Evolutionary conservation across 441 rosid species (phyloP).

Genomic region (Kokia cookei): DNA sequence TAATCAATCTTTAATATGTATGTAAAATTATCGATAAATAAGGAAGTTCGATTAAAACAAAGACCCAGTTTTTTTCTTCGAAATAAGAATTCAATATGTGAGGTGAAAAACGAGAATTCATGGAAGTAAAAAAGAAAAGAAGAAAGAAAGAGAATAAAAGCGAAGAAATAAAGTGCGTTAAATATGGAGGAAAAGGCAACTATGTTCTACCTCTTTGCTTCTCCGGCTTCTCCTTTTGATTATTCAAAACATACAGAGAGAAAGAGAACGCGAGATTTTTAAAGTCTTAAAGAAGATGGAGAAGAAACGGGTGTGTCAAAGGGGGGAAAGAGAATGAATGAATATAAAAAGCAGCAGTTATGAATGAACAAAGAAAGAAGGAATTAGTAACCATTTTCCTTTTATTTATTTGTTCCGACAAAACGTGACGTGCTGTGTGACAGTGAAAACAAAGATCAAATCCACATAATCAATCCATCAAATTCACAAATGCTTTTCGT

Average conservation of each 20-base stretch:
- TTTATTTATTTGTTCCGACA: neutral
- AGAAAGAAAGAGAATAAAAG: neutral
- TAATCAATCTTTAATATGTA: neutral
- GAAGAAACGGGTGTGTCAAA: neutral
- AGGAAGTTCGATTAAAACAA: neutral
- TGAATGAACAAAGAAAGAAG: neutral
- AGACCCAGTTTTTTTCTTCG: neutral
- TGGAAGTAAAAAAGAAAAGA: neutral
- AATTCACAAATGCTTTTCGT: no score
- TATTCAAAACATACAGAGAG: neutral
- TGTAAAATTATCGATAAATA: neutral
- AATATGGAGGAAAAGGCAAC: neutral
- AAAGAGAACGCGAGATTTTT: neutral
- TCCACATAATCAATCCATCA: neutral
- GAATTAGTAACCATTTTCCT: neutral
- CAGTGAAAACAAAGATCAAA: neutral
- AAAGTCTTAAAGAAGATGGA: neutral
- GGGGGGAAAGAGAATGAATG: neutral
- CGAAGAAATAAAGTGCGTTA: neutral
- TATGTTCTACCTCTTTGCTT: conserved; percentile 13
- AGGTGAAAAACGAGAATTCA: neutral
- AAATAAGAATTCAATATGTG: neutral
- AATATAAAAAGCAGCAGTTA: no score
- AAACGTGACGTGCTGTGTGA: neutral
- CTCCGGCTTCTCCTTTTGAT: conserved; percentile 8